These are phyloP conservation scores for Hansenula lynferdii DNA, from an alignment of 1,139 yeast genomes.

Conservation along the genomic window DNA sequence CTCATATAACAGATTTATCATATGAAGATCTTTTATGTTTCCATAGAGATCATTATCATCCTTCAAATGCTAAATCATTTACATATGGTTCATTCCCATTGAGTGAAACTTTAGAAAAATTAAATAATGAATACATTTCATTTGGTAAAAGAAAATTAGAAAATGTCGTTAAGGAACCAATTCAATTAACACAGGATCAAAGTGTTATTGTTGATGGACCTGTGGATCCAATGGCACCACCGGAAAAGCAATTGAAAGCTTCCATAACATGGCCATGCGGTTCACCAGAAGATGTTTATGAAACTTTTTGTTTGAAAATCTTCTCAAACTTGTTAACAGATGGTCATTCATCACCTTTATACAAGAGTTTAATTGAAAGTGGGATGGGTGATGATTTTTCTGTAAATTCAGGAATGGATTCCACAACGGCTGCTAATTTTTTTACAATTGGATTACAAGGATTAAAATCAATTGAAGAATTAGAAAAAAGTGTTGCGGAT, in stretches of 20 bases:
- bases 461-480: slow-evolving; percentile 45
- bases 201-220: slow-evolving; percentile 61
- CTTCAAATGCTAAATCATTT: slow-evolving; percentile 82
- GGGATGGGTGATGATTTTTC: slow-evolving; percentile 85
- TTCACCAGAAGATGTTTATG: slow-evolving; percentile 61
- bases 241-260: slow-evolving; percentile 65
- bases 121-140: slow-evolving; percentile 45
- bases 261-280: slow-evolving; percentile 91
- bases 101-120: slow-evolving; percentile 51
- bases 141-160: slow-evolving; percentile 46
- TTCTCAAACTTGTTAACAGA: slow-evolving; percentile 72
- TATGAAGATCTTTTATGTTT: slow-evolving; percentile 75
- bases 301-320: slow-evolving; percentile 68
- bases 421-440: slow-evolving; percentile 71
- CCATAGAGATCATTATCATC: slow-evolving; percentile 76
- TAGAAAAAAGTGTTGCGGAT: slow-evolving; percentile 35
- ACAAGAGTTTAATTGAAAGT: slow-evolving; percentile 77
- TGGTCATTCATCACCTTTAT: slow-evolving; percentile 90
- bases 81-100: slow-evolving; percentile 83
- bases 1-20: slow-evolving; percentile 63
- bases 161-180: slow-evolving; percentile 32
- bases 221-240: slow-evolving; percentile 74
- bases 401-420: slow-evolving; percentile 84
- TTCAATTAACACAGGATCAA: slow-evolving; percentile 32
- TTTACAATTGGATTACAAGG: slow-evolving; percentile 89